Percentiles rank a stretch among this genome's conserved stretches.
Conservation (phyloP, 225 moss, liverwort and hornwort genomes). For the Sphagnum contortum region DNA sequence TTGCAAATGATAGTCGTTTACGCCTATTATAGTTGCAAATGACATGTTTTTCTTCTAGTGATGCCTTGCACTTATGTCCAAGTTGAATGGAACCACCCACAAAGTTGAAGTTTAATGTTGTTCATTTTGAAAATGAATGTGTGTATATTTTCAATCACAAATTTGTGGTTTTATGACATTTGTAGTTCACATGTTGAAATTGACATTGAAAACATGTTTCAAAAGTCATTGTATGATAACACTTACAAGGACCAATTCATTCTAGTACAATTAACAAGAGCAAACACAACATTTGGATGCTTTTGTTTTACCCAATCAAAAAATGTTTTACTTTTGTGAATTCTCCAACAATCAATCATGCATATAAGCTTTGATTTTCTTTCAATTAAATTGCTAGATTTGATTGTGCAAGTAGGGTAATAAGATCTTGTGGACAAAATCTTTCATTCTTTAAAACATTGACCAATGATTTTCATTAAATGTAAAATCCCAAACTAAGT, state of each 20-base stretch:
- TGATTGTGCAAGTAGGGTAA: background rate
- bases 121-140: too few relatives aligned
- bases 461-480: background rate
- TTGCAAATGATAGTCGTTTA: too few relatives aligned
- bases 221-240: background rate
- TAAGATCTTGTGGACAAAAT: background rate
- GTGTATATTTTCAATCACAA: too few relatives aligned
- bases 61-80: too few relatives aligned
- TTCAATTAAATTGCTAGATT: background rate
- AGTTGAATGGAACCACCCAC: too few relatives aligned
- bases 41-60: too few relatives aligned
- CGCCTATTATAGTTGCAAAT: too few relatives aligned
- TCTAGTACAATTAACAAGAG: background rate
- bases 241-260: background rate
- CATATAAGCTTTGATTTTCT: background rate
- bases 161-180: too few relatives aligned
- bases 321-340: background rate
- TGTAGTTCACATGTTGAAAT: background rate
- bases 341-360: background rate
- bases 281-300: background rate
- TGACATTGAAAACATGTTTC: background rate
- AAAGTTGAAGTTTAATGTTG: too few relatives aligned
- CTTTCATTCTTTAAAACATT: background rate
- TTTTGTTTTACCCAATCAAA: background rate
- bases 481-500: background rate